Percentiles rank a stretch among this genome's conserved stretches.
phyloP scores from a whole-genome alignment of 371 early-diverging fungal species.

The Mitosporidium daphniae region DNA sequence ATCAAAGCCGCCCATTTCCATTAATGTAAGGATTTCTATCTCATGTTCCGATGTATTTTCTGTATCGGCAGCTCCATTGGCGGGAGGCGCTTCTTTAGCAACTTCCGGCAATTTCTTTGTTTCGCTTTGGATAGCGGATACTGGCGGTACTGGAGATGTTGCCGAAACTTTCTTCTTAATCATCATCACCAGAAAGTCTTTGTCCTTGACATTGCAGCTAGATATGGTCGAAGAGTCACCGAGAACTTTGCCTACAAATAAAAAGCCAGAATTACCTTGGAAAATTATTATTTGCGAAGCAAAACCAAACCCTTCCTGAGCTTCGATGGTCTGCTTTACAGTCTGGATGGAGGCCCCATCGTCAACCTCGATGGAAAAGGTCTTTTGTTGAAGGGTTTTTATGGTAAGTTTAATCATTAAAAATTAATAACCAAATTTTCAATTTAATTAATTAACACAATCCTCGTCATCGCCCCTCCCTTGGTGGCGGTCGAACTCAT shows the following conservation, averaged over 20 bases:
- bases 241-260: constrained; percentile 74
- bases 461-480: too few species aligned
- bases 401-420: constrained; percentile 41
- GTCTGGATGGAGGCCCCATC: too few species aligned
- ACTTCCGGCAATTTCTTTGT: too few species aligned
- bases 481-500: too few species aligned
- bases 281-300: too few species aligned
- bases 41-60: constrained; percentile 13
- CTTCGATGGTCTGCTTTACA: too few species aligned
- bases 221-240: constrained; percentile 28
- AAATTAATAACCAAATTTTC: too few species aligned
- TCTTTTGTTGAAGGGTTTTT: constrained; percentile 48
- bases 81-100: constrained; percentile 1
- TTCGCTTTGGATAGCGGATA: too few species aligned
- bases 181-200: constrained; percentile 70
- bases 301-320: too few species aligned
- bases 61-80: not conserved
- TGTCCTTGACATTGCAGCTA: constrained; percentile 34
- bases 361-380: constrained; percentile 37
- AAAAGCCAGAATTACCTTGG: too few species aligned
- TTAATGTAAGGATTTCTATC: constrained; percentile 32
- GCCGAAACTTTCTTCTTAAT: constrained; percentile 25
- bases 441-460: too few species aligned
- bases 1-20: constrained; percentile 77
- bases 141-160: not conserved